A percentile compares a stretch with the other conserved stretches of the same genome.
phyloP scores from a whole-genome alignment of 345 rosid genomes.

The Sisymbrium irio region DNA sequence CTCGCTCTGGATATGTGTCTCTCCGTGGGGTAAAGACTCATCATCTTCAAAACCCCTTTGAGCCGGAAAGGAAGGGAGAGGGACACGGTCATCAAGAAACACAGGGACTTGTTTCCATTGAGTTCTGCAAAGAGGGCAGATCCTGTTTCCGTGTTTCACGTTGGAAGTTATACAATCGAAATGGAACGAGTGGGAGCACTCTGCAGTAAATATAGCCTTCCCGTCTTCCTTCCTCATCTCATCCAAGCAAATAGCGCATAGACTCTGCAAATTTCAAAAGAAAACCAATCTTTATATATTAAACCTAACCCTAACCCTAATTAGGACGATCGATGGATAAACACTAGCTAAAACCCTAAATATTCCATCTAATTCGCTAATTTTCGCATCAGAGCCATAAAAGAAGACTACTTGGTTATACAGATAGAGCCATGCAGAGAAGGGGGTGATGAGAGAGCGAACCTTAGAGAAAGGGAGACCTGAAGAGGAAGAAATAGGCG shows the following conservation, averaged over 20 bases:
- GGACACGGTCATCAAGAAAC: slow-evolving; percentile 37
- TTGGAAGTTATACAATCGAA: slow-evolving; percentile 83
- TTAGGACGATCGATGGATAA: not conserved
- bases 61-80: slow-evolving; percentile 44
- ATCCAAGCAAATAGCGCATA: slow-evolving; percentile 79
- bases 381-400: not conserved
- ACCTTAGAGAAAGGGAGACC: slow-evolving; percentile 28
- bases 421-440: not conserved
- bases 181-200: slow-evolving; percentile 93
- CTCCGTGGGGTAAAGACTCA: slow-evolving; percentile 44
- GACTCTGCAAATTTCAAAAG: slow-evolving; percentile 48
- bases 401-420: not conserved
- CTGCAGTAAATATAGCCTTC: slow-evolving; percentile 89
- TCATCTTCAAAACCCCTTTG: slow-evolving; percentile 78
- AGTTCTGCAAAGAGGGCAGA: slow-evolving; percentile 83
- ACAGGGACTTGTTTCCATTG: slow-evolving; percentile 67
- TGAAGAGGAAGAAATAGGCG: not conserved
- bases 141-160: slow-evolving; percentile 79
- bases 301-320: not conserved
- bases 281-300: slow-evolving; percentile 12
- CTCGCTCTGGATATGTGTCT: slow-evolving; percentile 1
- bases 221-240: slow-evolving; percentile 67
- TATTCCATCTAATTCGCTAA: not conserved
- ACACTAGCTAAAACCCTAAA: not conserved
- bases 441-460: not conserved